phyloP scores from a whole-genome alignment of 495 filamentous ascomycete species.

The Tirmania nivea region DNA sequence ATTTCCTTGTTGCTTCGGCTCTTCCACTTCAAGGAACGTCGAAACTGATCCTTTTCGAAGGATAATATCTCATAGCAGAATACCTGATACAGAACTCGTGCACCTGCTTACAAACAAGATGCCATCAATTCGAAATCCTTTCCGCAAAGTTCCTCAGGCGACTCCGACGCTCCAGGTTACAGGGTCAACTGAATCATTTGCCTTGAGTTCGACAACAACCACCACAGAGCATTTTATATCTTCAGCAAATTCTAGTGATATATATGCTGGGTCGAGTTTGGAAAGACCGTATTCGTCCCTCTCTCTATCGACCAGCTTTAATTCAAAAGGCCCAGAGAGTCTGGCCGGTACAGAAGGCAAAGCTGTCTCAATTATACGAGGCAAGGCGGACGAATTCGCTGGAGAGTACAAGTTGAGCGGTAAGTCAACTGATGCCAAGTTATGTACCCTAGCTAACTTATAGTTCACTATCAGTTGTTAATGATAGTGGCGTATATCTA shows the following conservation, averaged over 20 bases:
- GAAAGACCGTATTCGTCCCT: background rate
- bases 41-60: too few relatives aligned
- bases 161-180: constrained; percentile 4
- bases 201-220: constrained; percentile 4
- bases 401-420: background rate
- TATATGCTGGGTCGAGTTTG: background rate
- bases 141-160: constrained; percentile 11
- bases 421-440: constrained; percentile 10
- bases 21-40: too few relatives aligned
- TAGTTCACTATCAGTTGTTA: constrained; percentile 45
- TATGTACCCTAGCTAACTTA: background rate
- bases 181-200: constrained; percentile 6
- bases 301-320: too few relatives aligned
- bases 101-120: constrained; percentile 1
- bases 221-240: background rate
- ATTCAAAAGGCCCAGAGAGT: too few relatives aligned
- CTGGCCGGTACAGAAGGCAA: too few relatives aligned
- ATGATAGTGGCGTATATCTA: constrained; percentile 89
- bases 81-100: too few relatives aligned
- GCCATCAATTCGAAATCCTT: constrained; percentile 19
- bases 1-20: too few relatives aligned
- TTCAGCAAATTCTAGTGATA: background rate
- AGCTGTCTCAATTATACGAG: background rate
- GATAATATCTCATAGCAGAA: too few relatives aligned
- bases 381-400: background rate